phyloP scores from a whole-genome alignment of 129 eudicot genomes.

The Daucus carota region DNA sequence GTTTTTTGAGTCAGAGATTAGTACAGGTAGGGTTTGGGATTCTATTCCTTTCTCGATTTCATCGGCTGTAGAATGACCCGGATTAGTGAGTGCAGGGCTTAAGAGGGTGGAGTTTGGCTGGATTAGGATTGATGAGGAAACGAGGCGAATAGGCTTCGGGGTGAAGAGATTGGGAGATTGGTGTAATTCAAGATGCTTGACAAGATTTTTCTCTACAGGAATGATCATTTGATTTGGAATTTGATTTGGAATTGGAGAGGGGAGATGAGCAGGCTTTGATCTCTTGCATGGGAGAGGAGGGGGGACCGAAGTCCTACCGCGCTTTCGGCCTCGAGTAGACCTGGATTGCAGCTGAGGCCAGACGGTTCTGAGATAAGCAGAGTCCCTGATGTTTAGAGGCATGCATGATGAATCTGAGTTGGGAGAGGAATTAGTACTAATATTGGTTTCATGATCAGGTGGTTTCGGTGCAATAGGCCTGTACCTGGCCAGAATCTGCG shows the following conservation, averaged over 20 bases:
- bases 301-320: constrained; percentile 46
- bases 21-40: constrained; percentile 39
- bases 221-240: too few relatives aligned
- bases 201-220: constrained; percentile 49
- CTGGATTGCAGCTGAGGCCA: constrained; percentile 83
- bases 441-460: not conserved
- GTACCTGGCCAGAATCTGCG: constrained; percentile 76
- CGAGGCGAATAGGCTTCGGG: constrained; percentile 50
- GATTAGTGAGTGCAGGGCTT: not conserved
- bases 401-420: constrained; percentile 5
- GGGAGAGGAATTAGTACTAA: not conserved
- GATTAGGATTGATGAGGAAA: constrained; percentile 36
- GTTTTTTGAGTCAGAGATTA: constrained; percentile 63
- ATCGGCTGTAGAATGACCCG: constrained; percentile 14
- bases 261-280: constrained; percentile 13
- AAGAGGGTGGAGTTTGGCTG: not conserved
- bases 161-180: constrained; percentile 35
- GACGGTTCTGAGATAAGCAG: constrained; percentile 55
- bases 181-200: constrained; percentile 32
- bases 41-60: constrained; percentile 63
- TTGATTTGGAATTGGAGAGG: constrained; percentile 22
- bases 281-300: constrained; percentile 31
- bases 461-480: constrained; percentile 84
- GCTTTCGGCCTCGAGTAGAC: constrained; percentile 69
- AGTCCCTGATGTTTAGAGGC: constrained; percentile 43